Conservation (phyloP, 768 basidiomycete genomes). For the Plicaturopsis crispa region DNA sequence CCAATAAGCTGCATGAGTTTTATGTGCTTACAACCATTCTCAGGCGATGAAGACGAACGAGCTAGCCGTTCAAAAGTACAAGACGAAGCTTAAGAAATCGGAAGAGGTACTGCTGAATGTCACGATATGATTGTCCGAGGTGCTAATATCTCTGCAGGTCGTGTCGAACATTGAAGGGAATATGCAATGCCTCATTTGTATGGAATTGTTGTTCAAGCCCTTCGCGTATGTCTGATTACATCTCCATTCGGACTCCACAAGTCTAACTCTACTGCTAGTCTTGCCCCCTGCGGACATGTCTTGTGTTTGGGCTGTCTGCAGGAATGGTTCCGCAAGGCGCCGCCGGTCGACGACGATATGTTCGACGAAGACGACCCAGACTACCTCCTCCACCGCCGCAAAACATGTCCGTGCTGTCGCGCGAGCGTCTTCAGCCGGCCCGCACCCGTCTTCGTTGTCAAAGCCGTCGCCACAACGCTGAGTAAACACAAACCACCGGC, state of each 20-base stretch:
- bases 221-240: conserved; percentile 44
- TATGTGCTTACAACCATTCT: conserved; percentile 3
- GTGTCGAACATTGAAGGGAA: conserved; percentile 49
- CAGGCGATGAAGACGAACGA: conserved; percentile 41
- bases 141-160: conserved; percentile 26
- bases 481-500: conserved; percentile 29
- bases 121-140: neutral
- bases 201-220: conserved; percentile 59
- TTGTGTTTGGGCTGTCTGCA: conserved; percentile 66
- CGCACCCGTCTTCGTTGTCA: conserved; percentile 62
- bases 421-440: conserved; percentile 49
- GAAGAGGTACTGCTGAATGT: conserved; percentile 42
- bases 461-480: conserved; percentile 45
- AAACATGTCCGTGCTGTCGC: conserved; percentile 71
- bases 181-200: conserved; percentile 71
- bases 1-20: neutral
- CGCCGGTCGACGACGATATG: conserved; percentile 26
- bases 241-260: neutral
- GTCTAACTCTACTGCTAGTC: conserved; percentile 25
- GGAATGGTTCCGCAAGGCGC: conserved; percentile 72
- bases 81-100: conserved; percentile 38
- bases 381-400: conserved; percentile 49
- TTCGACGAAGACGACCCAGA: conserved; percentile 26
- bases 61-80: conserved; percentile 33
- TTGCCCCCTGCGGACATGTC: conserved; percentile 75